phyloP scores from a whole-genome alignment of 345 rosid species.

The Litchi chinensis region DNA sequence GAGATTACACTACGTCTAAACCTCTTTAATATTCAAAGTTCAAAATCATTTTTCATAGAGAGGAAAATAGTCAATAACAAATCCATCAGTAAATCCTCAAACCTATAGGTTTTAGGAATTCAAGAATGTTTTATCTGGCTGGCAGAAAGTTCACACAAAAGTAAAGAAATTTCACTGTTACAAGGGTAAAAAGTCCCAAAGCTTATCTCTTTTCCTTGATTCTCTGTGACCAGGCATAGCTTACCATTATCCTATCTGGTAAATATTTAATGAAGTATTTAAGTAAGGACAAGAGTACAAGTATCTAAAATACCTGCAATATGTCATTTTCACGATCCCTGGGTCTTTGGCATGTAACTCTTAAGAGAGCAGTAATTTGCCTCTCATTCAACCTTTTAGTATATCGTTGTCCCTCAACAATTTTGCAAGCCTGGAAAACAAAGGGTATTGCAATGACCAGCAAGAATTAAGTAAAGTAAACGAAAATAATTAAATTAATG shows the following conservation, averaged over 20 bases:
- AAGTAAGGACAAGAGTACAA: neutral
- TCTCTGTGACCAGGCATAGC: neutral
- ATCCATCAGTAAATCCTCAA: conserved; percentile 5
- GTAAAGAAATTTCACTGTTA: neutral
- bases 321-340: conserved; percentile 90
- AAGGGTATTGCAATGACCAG: conserved; percentile 12
- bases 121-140: neutral
- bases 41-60: neutral
- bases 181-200: neutral
- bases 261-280: neutral
- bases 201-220: neutral
- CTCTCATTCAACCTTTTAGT: conserved; percentile 92
- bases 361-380: conserved; percentile 90
- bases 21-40: no score
- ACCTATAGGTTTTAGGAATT: neutral
- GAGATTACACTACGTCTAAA: no score
- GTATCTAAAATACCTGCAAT: conserved; percentile 46
- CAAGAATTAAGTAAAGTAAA: neutral
- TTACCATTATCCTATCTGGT: neutral
- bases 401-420: conserved; percentile 95
- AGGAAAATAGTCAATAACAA: neutral
- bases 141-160: neutral
- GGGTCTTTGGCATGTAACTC: conserved; percentile 97
- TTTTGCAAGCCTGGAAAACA: conserved; percentile 82
- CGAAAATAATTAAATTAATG: neutral